A percentile compares a stretch with the other conserved stretches of the same genome.
These are phyloP conservation scores for Trichocladium uniseriatum DNA, from an alignment of 495 filamentous ascomycete species.

Conservation along the genomic window DNA sequence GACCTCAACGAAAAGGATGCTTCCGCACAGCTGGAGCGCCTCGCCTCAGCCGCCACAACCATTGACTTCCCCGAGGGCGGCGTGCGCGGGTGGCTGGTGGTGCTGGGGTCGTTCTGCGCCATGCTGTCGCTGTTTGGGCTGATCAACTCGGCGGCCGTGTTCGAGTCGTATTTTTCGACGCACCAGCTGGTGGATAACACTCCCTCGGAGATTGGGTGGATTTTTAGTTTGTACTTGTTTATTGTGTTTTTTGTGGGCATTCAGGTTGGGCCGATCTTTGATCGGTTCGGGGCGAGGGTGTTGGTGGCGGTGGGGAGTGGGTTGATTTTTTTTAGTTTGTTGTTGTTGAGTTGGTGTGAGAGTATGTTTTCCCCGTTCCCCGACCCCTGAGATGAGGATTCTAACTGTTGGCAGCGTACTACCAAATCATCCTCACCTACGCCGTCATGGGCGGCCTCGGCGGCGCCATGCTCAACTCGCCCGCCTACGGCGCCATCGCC, in stretches of 20 bases:
- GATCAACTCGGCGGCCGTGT: constrained; percentile 52
- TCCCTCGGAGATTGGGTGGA: constrained; percentile 54
- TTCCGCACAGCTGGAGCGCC: background rate
- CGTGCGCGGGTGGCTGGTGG: constrained; percentile 50
- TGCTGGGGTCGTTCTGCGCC: constrained; percentile 50
- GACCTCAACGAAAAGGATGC: background rate
- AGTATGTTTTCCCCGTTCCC: constrained; percentile 18
- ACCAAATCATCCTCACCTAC: constrained; percentile 57
- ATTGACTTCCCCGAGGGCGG: constrained; percentile 52
- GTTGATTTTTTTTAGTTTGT: constrained; percentile 43
- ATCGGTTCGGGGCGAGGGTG: constrained; percentile 48
- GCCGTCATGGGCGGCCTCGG: constrained; percentile 48
- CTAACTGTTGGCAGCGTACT: constrained; percentile 41
- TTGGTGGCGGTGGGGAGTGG: constrained; percentile 44
- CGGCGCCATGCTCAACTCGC: constrained; percentile 50
- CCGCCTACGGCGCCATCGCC: constrained; percentile 49
- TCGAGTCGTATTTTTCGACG: constrained; percentile 53
- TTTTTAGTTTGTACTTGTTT: constrained; percentile 53
- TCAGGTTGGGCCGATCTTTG: constrained; percentile 60
- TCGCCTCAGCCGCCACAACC: constrained; percentile 14
- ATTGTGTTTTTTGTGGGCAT: constrained; percentile 55
- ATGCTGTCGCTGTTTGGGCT: constrained; percentile 58
- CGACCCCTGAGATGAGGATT: no score
- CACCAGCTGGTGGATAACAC: constrained; percentile 49
- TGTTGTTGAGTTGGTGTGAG: constrained; percentile 44